Conservation (phyloP, 768 basidiomycete species). For the Hebeloma cylindrosporum region DNA sequence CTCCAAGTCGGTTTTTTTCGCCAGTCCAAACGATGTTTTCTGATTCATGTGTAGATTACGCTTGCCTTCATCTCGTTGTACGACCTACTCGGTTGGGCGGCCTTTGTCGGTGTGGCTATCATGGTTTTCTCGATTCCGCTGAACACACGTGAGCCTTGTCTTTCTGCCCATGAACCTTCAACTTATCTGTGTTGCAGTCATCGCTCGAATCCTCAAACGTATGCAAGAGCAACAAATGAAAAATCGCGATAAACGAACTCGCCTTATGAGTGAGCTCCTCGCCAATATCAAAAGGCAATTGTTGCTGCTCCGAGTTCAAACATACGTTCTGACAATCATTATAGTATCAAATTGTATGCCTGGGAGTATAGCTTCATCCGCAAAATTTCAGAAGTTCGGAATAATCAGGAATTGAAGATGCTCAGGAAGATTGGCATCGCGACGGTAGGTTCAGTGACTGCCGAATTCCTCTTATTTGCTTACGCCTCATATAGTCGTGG, state of each 20-base stretch:
- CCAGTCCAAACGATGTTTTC: neutral
- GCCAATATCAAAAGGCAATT: conserved; percentile 86
- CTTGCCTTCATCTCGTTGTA: conserved; percentile 91
- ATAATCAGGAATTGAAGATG: conserved; percentile 80
- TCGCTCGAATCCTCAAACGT: conserved; percentile 67
- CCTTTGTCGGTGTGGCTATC: conserved; percentile 85
- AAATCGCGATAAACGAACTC: conserved; percentile 79
- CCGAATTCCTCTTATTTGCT: neutral
- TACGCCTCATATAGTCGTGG: conserved; percentile 40
- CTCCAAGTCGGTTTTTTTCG: conserved; percentile 53
- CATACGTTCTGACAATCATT: neutral
- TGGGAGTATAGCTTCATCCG: conserved; percentile 93
- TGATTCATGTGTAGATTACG: conserved; percentile 51
- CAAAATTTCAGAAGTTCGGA: conserved; percentile 76
- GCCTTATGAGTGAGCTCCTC: conserved; percentile 92
- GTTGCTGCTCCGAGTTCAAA: neutral
- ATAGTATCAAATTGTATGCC: conserved; percentile 85
- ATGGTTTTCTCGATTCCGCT: conserved; percentile 83
- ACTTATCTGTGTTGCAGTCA: conserved; percentile 32
- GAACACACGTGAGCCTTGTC: conserved; percentile 52
- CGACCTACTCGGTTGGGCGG: conserved; percentile 86
- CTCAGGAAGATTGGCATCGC: conserved; percentile 79
- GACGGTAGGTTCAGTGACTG: conserved; percentile 44
- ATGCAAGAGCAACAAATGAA: conserved; percentile 94
- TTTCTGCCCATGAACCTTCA: neutral